Conservation (phyloP, 192 early-diverging fungal species). For the Entomortierella beljakovae region DNA sequence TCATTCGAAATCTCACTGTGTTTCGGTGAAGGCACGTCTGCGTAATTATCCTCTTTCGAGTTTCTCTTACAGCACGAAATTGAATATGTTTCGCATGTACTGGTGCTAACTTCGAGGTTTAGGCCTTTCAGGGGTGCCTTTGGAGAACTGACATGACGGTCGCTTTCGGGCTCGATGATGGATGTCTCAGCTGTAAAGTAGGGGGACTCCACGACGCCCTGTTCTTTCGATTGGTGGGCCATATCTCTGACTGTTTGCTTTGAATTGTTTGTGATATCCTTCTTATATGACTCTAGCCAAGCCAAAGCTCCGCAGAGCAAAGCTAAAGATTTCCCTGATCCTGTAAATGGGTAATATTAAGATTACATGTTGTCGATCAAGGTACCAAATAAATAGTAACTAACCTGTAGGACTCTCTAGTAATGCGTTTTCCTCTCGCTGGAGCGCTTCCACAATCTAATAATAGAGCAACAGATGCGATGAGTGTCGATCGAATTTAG, state of each 20-base stretch:
- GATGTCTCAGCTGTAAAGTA: constrained; percentile 1
- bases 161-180: background rate
- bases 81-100: background rate
- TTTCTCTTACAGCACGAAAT: background rate
- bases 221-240: constrained; percentile 21
- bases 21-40: too few species aligned
- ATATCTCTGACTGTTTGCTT: background rate
- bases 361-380: too few species aligned
- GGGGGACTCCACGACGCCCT: constrained; percentile 3
- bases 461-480: background rate
- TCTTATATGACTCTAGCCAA: constrained; percentile 66
- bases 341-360: constrained; percentile 26
- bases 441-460: constrained; percentile 60
- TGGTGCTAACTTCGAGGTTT: background rate
- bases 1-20: too few species aligned
- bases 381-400: background rate
- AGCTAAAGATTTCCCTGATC: constrained; percentile 84
- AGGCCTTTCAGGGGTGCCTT: background rate
- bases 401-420: constrained; percentile 76
- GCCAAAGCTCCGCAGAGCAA: constrained; percentile 77
- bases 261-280: background rate
- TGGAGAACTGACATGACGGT: background rate
- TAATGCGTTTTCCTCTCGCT: constrained; percentile 67
- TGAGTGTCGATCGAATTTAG: background rate
- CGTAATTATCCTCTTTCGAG: background rate